phyloP scores from a whole-genome alignment of 164 flowering plant genomes.

The Tetracentron sinense region DNA sequence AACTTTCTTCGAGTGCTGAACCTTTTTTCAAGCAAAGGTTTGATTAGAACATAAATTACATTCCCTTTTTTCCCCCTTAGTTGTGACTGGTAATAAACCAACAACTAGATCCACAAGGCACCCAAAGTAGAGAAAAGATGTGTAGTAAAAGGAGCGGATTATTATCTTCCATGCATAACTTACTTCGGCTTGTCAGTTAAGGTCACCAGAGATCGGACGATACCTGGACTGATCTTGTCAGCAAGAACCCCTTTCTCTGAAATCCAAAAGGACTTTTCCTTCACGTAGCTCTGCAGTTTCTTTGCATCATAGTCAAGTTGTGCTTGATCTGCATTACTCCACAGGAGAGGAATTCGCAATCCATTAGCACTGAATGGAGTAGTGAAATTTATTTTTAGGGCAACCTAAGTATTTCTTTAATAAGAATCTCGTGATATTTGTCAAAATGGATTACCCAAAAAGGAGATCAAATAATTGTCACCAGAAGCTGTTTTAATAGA shows the following conservation, averaged over 20 bases:
- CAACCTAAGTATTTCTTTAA: background rate
- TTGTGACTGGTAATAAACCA: too few species aligned
- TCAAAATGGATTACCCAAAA: too few species aligned
- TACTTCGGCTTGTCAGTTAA: constrained; percentile 57
- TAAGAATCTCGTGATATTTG: too few species aligned
- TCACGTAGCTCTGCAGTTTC: constrained; percentile 67
- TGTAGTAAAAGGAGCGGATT: too few species aligned
- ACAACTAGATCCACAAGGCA: too few species aligned
- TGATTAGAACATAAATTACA: too few species aligned
- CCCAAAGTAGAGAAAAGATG: too few species aligned
- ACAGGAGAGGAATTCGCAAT: constrained; percentile 1
- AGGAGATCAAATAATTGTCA: too few species aligned
- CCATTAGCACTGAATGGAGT: background rate
- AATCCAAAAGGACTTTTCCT: constrained; percentile 61
- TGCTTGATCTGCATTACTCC: constrained; percentile 55
- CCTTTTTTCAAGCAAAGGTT: too few species aligned
- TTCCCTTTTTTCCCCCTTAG: too few species aligned
- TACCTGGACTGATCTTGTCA: constrained; percentile 70
- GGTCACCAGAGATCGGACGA: constrained; percentile 64
- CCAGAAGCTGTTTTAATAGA: too few species aligned
- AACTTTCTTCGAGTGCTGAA: too few species aligned
- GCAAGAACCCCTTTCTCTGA: constrained; percentile 79
- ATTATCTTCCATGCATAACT: constrained; percentile 5
- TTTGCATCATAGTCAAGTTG: constrained; percentile 63
- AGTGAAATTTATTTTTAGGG: background rate